Evolutionary conservation across 2,329 filamentous ascomycete genomes (phyloP).

Genomic region (Cordyceps militaris): DNA sequence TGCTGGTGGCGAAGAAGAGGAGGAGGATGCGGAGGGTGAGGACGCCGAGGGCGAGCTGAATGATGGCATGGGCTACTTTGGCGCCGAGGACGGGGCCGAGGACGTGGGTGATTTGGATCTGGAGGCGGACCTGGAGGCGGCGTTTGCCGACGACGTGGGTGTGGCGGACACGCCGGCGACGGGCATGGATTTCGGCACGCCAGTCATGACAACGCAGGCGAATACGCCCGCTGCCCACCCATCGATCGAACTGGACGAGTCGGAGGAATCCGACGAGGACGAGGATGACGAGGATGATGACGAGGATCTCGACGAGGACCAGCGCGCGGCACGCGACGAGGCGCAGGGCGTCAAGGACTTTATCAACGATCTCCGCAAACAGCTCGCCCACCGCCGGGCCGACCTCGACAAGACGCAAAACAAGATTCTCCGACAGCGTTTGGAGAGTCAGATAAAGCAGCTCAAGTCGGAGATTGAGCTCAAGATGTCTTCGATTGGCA

Average conservation of each 20-base stretch:
- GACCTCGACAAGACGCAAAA: slow-evolving; percentile 38
- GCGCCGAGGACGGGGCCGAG: slow-evolving; percentile 23
- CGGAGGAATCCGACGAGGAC: slow-evolving; percentile 38
- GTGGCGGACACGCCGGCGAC: slow-evolving; percentile 36
- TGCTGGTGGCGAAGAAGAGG: slow-evolving; percentile 45
- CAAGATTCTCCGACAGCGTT: slow-evolving; percentile 42
- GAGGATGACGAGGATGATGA: slow-evolving; percentile 46
- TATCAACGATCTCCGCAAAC: slow-evolving; percentile 45
- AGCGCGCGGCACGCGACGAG: slow-evolving; percentile 42
- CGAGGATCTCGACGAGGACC: slow-evolving; percentile 48
- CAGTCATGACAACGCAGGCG: slow-evolving; percentile 35
- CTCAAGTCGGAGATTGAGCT: slow-evolving; percentile 38
- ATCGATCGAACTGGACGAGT: slow-evolving; percentile 38
- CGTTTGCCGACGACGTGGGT: slow-evolving; percentile 39
- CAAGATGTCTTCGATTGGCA: slow-evolving; percentile 38
- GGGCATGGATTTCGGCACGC: slow-evolving; percentile 38
- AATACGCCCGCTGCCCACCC: slow-evolving; percentile 41
- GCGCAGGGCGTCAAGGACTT: slow-evolving; percentile 49
- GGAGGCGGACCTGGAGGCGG: slow-evolving; percentile 49
- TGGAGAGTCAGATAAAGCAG: slow-evolving; percentile 44
- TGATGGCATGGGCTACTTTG: slow-evolving; percentile 35
- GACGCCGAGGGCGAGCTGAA: slow-evolving; percentile 40
- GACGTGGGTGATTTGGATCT: slow-evolving; percentile 41
- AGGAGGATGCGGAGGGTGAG: slow-evolving; percentile 46
- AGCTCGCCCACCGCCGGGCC: slow-evolving; percentile 38